phyloP scores from a whole-genome alignment of 192 early-diverging fungal species.

The Ambispora gerdemannii region DNA sequence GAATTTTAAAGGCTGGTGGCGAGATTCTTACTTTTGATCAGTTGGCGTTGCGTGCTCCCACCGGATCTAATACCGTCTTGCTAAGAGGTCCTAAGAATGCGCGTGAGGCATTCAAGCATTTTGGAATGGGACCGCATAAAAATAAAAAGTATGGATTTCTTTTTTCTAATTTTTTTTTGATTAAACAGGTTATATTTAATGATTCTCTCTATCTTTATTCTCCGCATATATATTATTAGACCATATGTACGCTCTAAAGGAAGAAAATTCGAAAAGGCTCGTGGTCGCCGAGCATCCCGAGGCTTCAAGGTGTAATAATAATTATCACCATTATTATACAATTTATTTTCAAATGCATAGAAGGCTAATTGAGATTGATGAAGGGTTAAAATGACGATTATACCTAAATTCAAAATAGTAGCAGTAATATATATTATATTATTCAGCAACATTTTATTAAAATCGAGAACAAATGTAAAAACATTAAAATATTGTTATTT shows the following conservation, averaged over 20 bases:
- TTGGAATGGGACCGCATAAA: constrained; percentile 64
- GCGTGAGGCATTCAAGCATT: constrained; percentile 99
- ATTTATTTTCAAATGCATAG: too few species aligned
- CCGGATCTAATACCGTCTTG: constrained; percentile 91
- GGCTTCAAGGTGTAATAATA: constrained; percentile 87
- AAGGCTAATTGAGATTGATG: too few species aligned
- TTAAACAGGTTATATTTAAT: background rate
- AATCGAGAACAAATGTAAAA: too few species aligned
- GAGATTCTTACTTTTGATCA: constrained; percentile 98
- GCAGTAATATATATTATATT: too few species aligned
- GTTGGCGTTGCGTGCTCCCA: constrained; percentile 96
- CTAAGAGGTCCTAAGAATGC: constrained; percentile 93
- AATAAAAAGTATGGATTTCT: constrained; percentile 35
- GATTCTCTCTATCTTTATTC: background rate
- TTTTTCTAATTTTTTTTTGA: background rate
- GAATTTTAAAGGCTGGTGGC: constrained; percentile 98
- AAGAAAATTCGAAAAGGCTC: constrained; percentile 98
- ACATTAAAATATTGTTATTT: too few species aligned
- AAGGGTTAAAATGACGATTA: too few species aligned
- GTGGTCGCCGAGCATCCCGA: constrained; percentile 98
- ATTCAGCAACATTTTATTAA: too few species aligned
- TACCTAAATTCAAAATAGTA: too few species aligned
- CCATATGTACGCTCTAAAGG: constrained; percentile 99
- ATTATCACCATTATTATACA: too few species aligned
- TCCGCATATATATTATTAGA: background rate